phyloP scores from a whole-genome alignment of 2,329 filamentous ascomycete species.

The Penicillium sp. region DNA sequence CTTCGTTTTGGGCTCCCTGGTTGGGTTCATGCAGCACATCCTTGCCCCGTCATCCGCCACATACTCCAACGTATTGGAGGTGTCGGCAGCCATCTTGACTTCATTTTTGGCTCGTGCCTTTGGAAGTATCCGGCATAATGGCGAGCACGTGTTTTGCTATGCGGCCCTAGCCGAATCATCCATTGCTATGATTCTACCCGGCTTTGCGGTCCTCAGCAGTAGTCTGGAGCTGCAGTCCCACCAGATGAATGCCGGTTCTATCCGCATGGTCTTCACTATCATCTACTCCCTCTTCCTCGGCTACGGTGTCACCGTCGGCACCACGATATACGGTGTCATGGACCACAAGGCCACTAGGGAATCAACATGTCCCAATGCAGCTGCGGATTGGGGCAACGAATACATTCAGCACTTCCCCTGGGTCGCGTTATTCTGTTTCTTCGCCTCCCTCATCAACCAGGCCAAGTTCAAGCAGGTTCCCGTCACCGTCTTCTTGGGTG shows the following conservation, averaged over 20 bases:
- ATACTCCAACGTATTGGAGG: slow-evolving; percentile 39
- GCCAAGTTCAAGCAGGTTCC: slow-evolving; percentile 74
- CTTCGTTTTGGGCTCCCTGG: slow-evolving; percentile 69
- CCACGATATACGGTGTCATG: slow-evolving; percentile 59
- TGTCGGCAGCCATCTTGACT: slow-evolving; percentile 59
- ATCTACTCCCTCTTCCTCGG: slow-evolving; percentile 69
- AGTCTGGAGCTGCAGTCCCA: slow-evolving; percentile 66
- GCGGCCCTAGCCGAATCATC: slow-evolving; percentile 48
- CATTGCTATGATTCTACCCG: slow-evolving; percentile 68
- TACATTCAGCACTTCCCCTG: slow-evolving; percentile 62
- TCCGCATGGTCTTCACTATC: slow-evolving; percentile 49
- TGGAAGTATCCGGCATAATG: slow-evolving; percentile 56
- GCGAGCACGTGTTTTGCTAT: slow-evolving; percentile 60
- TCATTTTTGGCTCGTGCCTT: slow-evolving; percentile 66
- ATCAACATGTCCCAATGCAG: slow-evolving; percentile 37
- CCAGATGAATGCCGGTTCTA: slow-evolving; percentile 64
- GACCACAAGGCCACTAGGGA: slow-evolving; percentile 53
- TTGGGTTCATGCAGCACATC: slow-evolving; percentile 71
- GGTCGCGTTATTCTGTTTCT: slow-evolving; percentile 69
- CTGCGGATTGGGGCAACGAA: slow-evolving; percentile 44
- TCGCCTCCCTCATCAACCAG: slow-evolving; percentile 74
- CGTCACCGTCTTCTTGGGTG: slow-evolving; percentile 68
- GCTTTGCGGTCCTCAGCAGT: slow-evolving; percentile 59
- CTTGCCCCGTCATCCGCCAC: slow-evolving; percentile 72
- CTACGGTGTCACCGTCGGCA: slow-evolving; percentile 67